These are phyloP conservation scores for Cyclocybe aegerita DNA, from an alignment of 768 basidiomycete genomes.

Conservation along the genomic window DNA sequence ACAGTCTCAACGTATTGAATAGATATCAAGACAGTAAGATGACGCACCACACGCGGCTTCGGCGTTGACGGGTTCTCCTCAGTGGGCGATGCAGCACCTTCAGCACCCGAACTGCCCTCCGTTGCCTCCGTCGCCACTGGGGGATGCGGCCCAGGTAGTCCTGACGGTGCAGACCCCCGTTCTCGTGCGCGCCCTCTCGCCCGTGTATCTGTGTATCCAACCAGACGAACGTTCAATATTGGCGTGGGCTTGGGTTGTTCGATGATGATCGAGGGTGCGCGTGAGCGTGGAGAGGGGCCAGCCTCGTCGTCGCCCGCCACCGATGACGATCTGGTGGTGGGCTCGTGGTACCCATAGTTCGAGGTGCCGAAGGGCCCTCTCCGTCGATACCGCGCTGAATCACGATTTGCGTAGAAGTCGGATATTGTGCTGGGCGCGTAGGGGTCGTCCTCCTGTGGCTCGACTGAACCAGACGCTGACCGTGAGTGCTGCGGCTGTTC, in stretches of 20 bases:
- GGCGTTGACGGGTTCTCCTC: background rate
- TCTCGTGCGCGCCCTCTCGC: conserved; percentile 20
- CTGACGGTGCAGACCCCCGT: conserved; percentile 8
- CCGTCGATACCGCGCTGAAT: conserved; percentile 13
- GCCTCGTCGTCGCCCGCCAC: conserved; percentile 5
- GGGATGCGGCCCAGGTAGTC: background rate
- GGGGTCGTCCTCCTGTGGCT: conserved; percentile 13
- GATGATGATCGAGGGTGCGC: conserved; percentile 11
- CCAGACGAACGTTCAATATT: conserved; percentile 30
- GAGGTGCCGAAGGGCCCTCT: conserved; percentile 10
- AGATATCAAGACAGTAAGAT: background rate
- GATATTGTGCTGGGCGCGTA: conserved; percentile 12
- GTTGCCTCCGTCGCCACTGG: background rate
- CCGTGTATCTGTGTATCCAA: conserved; percentile 20
- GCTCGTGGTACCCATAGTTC: conserved; percentile 2
- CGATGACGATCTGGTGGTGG: conserved; percentile 9
- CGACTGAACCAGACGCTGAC: conserved; percentile 24
- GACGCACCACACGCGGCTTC: background rate
- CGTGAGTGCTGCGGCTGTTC: conserved; percentile 25
- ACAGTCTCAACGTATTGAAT: background rate
- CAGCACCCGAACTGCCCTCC: background rate
- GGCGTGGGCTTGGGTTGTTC: conserved; percentile 23
- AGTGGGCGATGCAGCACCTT: background rate
- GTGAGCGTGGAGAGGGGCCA: conserved; percentile 10
- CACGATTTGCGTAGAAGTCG: conserved; percentile 14